Evolutionary conservation across 2,329 filamentous ascomycete genomes (phyloP).

Genomic region (Akanthomyces uredinophilus): DNA sequence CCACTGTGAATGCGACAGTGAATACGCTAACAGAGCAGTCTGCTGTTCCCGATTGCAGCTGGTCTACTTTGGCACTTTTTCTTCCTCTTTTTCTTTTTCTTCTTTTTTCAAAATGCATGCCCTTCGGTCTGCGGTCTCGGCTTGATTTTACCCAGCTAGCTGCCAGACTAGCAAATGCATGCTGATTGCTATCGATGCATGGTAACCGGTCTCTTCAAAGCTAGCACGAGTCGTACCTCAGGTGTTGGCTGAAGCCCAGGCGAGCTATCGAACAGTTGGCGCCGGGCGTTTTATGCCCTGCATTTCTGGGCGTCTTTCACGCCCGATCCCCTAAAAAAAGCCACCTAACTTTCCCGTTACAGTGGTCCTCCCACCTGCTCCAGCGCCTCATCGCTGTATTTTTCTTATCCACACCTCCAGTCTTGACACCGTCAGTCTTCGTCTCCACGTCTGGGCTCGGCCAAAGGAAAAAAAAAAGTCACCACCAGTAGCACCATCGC

Average conservation of each 20-base stretch:
- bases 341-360: background rate
- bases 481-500: background rate
- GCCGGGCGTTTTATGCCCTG: background rate
- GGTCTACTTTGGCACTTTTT: too few species aligned
- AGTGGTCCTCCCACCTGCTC: background rate
- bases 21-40: background rate
- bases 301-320: background rate
- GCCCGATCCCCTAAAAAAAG: background rate
- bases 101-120: too few species aligned
- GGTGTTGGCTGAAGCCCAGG: too few species aligned
- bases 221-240: too few species aligned
- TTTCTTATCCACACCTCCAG: slow-evolving; percentile 1
- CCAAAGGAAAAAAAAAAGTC: slow-evolving; percentile 3
- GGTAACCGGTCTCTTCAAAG: too few species aligned
- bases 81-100: too few species aligned
- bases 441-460: slow-evolving; percentile 3
- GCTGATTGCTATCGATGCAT: too few species aligned
- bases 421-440: background rate
- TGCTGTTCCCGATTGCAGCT: too few species aligned
- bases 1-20: background rate
- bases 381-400: background rate
- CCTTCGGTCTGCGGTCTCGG: too few species aligned
- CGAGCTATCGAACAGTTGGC: too few species aligned
- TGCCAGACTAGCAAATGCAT: too few species aligned
- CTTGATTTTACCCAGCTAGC: too few species aligned